Evolutionary conservation across 805 yeast species (phyloP).

Genomic region (Sugiyamaella lignohabitans): DNA sequence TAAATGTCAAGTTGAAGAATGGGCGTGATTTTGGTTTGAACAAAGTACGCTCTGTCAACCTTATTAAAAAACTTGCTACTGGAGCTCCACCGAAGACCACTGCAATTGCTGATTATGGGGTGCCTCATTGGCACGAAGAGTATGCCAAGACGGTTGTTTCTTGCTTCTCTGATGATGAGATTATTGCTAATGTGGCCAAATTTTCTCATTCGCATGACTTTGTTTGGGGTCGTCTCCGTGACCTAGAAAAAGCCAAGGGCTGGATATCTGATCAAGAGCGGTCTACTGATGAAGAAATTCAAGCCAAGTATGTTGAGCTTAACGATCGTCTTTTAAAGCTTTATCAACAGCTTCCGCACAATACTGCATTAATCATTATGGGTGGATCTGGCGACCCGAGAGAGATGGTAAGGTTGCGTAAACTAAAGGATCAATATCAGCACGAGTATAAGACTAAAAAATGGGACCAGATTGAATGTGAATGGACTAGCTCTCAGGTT

Average conservation of each 20-base stretch:
- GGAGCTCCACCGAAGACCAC: slow-evolving; percentile 15
- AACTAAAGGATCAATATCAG: slow-evolving; percentile 39
- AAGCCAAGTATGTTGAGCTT: slow-evolving; percentile 31
- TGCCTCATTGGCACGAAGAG: slow-evolving; percentile 30
- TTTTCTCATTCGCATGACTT: slow-evolving; percentile 41
- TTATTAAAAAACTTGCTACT: slow-evolving; percentile 13
- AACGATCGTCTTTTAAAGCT: slow-evolving; percentile 43
- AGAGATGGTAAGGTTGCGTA: slow-evolving; percentile 39
- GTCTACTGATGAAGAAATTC: slow-evolving; percentile 9
- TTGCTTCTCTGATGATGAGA: slow-evolving; percentile 56
- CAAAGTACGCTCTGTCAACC: slow-evolving; percentile 7
- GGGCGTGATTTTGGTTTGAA: slow-evolving; percentile 60
- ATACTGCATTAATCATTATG: slow-evolving; percentile 54
- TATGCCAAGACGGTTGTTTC: slow-evolving; percentile 35
- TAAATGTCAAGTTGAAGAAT: slow-evolving; percentile 58
- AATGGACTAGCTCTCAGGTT: slow-evolving; percentile 50
- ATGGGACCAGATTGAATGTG: slow-evolving; percentile 38
- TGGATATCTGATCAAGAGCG: slow-evolving; percentile 19
- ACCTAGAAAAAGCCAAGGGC: slow-evolving; percentile 44
- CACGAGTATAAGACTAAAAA: slow-evolving; percentile 39
- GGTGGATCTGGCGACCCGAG: slow-evolving; percentile 59
- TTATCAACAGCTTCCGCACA: slow-evolving; percentile 47
- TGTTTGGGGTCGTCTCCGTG: slow-evolving; percentile 50
- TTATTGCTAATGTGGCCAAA: slow-evolving; percentile 38
- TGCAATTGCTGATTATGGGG: slow-evolving; percentile 34